A percentile compares a stretch with the other conserved stretches of the same genome.
phyloP scores from a whole-genome alignment of 768 basidiomycete genomes.

The Dentipellis fragilis region DNA sequence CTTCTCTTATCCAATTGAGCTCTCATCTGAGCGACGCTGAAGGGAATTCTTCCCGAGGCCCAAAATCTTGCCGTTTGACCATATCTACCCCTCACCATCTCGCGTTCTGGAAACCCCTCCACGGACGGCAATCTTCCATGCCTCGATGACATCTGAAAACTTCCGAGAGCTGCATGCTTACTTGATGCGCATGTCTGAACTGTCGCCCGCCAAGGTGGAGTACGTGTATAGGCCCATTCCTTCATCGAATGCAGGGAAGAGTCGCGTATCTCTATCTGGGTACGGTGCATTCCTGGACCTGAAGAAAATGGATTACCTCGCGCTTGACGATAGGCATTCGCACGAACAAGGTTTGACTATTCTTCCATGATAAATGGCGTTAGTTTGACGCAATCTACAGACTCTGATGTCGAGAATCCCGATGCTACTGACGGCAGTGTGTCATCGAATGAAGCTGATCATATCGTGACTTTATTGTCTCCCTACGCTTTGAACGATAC shows the following conservation, averaged over 20 bases:
- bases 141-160: slow-evolving; percentile 48
- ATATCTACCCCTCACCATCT: slow-evolving; percentile 46
- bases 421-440: slow-evolving; percentile 2
- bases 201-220: slow-evolving; percentile 40
- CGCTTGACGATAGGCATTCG: slow-evolving; percentile 72
- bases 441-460: not conserved
- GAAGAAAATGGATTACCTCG: slow-evolving; percentile 96
- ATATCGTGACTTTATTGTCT: not conserved
- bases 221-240: slow-evolving; percentile 72
- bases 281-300: slow-evolving; percentile 89
- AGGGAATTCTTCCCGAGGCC: slow-evolving; percentile 30
- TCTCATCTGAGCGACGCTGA: not conserved
- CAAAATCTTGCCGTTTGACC: slow-evolving; percentile 66
- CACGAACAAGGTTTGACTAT: slow-evolving; percentile 24
- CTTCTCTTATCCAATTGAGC: not conserved
- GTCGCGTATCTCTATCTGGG: slow-evolving; percentile 54
- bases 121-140: slow-evolving; percentile 73
- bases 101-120: slow-evolving; percentile 35
- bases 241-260: slow-evolving; percentile 18
- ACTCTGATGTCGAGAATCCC: slow-evolving; percentile 31
- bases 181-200: slow-evolving; percentile 40
- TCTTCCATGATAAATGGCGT: slow-evolving; percentile 6
- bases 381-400: slow-evolving; percentile 16
- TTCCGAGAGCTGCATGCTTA: slow-evolving; percentile 65
- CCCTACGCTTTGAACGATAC: not conserved